Percentiles rank a stretch among this genome's conserved stretches.
Evolutionary conservation across 768 basidiomycete species (phyloP).

Genomic region (Royoungia palumana): DNA sequence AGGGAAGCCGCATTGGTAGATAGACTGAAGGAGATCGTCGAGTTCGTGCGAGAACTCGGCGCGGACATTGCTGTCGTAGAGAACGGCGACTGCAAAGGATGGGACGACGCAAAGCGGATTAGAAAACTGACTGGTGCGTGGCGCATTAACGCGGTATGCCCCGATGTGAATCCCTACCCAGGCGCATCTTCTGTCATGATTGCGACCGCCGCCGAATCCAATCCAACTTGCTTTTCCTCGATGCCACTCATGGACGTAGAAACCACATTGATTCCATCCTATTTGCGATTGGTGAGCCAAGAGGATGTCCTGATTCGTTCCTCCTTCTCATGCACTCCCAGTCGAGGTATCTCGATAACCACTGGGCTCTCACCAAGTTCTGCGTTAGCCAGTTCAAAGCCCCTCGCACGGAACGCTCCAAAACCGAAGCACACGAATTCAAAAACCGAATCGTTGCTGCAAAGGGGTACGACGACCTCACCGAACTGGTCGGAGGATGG

Average conservation of each 20-base stretch:
- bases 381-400: conserved; percentile 82
- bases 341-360: conserved; percentile 74
- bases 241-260: conserved; percentile 68
- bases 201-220: conserved; percentile 90
- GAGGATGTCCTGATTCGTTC: not conserved
- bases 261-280: conserved; percentile 62
- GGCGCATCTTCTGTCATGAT: conserved; percentile 94
- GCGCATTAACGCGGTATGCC: not conserved
- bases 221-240: conserved; percentile 82
- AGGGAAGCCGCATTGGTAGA: conserved; percentile 75
- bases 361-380: conserved; percentile 86
- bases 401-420: conserved; percentile 50
- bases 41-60: conserved; percentile 72
- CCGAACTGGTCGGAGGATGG: conserved; percentile 49
- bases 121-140: conserved; percentile 67
- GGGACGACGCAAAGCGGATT: conserved; percentile 75
- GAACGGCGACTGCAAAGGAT: conserved; percentile 88
- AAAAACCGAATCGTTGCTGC: conserved; percentile 53
- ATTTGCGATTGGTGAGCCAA: conserved; percentile 62
- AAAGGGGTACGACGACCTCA: conserved; percentile 59
- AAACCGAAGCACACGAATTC: conserved; percentile 54
- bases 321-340: conserved; percentile 28
- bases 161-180: conserved; percentile 21
- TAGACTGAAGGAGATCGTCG: conserved; percentile 79
- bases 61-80: conserved; percentile 84